Evolutionary conservation across 306 rosid genomes (phyloP), one percentile per base, ranked within the genome.

Genomic region (Cucurbita maxima): DNA sequence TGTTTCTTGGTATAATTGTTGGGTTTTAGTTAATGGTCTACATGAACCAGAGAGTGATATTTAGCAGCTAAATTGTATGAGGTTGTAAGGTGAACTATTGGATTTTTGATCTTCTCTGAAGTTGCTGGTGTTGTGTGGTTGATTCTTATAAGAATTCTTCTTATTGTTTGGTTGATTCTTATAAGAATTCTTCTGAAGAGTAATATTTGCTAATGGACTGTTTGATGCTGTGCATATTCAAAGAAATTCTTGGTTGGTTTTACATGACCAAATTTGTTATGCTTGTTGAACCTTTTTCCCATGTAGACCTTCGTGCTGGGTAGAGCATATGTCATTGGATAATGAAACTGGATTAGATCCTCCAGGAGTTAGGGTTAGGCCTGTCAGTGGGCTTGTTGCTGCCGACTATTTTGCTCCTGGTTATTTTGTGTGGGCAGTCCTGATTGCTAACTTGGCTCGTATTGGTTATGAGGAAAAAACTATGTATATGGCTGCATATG

Each of bases 351-450:
- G 97, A 72, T 18, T 91, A 50, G 97, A 91, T 84, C 97, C 97
- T 59, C 79, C 87, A 52, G 90, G 88, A 45, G 84, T 91, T 41
- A 82, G 97, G 88, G 85, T 91, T 37, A 80, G 97, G 82, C 78
- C 92, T 53, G 97, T 90, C 76, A 79, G 85, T 67, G 95, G 97
- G 77, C 95, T 90, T 71, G 97, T 90, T 66, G 97, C 97, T 75
- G 97, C 97, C 40, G 97, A 90, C 80, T 90, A 90, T 81, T 90
- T 90, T 77, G 90, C 92, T 58, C 83, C 97, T 0, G 97, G 97
- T 52, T 90, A 90, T 79, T 90, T 90, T 20, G 97, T 90, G 45
- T 90, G 95, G 97, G 97, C 97, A 13, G 92, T 90, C 56, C 77
- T 91, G 47, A 91, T 91, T 80, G 92, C 97, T 67, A 91, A 91